Evolutionary conservation across 177 flowering plant genomes (phyloP).

Genomic region (Telopea speciosissima): DNA sequence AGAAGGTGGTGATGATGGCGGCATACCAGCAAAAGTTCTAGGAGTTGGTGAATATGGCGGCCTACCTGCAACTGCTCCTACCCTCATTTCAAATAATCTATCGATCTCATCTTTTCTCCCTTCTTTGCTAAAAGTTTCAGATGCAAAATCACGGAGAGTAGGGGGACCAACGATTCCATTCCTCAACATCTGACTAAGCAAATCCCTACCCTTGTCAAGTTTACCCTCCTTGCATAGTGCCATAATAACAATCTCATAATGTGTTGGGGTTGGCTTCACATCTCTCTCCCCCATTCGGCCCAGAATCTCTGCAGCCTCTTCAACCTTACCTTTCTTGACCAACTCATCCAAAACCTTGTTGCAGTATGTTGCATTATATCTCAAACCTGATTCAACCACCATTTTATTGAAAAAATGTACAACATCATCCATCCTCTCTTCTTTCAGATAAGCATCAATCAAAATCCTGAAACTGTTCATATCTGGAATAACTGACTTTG

Average conservation of each 20-base stretch:
- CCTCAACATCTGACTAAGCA: slow-evolving; percentile 49
- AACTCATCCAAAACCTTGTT: slow-evolving; percentile 49
- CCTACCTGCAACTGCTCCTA: slow-evolving; percentile 12
- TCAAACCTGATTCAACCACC: slow-evolving; percentile 55
- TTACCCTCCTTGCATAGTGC: slow-evolving; percentile 41
- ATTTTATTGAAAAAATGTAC: slow-evolving; percentile 37
- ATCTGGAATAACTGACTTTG: slow-evolving; percentile 56
- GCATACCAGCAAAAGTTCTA: too few species aligned
- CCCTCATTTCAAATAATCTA: slow-evolving; percentile 29
- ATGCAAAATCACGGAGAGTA: slow-evolving; percentile 31
- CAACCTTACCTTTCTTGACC: slow-evolving; percentile 41
- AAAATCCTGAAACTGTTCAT: slow-evolving; percentile 42
- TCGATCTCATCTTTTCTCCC: slow-evolving; percentile 51
- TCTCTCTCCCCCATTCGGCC: slow-evolving; percentile 58
- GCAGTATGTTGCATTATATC: slow-evolving; percentile 46
- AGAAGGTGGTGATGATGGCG: too few species aligned
- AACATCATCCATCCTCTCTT: slow-evolving; percentile 53
- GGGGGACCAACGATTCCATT: slow-evolving; percentile 40
- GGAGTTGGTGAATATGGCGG: slow-evolving; percentile 5
- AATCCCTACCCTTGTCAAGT: slow-evolving; percentile 30
- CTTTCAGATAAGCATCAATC: slow-evolving; percentile 52
- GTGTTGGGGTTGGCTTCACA: slow-evolving; percentile 58
- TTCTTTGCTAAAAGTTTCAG: slow-evolving; percentile 44
- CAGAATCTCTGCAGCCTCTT: slow-evolving; percentile 45
- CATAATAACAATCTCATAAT: slow-evolving; percentile 55